phyloP scores from a whole-genome alignment of 257 asterid genomes.

The Asclepias syriaca region DNA sequence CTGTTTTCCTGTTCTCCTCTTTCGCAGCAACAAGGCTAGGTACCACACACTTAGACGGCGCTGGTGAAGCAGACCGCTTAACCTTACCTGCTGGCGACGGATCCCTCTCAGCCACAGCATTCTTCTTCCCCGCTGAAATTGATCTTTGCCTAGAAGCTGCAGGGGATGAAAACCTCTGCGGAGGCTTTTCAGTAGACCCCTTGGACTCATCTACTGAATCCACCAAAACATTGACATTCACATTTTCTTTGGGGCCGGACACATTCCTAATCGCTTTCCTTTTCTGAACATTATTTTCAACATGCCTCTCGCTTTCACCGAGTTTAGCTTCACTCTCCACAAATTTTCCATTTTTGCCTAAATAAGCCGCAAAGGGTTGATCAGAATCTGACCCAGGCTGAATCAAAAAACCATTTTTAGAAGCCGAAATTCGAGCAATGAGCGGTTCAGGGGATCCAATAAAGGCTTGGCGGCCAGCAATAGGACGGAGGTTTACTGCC shows the following conservation, averaged over 20 bases:
- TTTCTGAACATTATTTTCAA: slow-evolving; percentile 15
- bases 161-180: slow-evolving; percentile 71
- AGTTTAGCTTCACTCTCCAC: slow-evolving; percentile 31
- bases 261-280: slow-evolving; percentile 30
- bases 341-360: slow-evolving; percentile 32
- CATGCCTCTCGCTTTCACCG: background rate
- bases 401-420: slow-evolving; percentile 52
- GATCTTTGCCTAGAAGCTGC: slow-evolving; percentile 61
- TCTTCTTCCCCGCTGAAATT: slow-evolving; percentile 52
- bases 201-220: slow-evolving; percentile 10
- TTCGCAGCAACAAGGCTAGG: slow-evolving; percentile 81
- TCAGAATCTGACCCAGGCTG: slow-evolving; percentile 79
- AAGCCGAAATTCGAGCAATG: slow-evolving; percentile 43
- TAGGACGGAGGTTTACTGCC: slow-evolving; percentile 62
- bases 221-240: slow-evolving; percentile 32
- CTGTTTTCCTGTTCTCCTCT: slow-evolving; percentile 68
- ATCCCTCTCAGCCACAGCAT: slow-evolving; percentile 52
- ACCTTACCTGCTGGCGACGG: slow-evolving; percentile 75
- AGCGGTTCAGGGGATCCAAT: slow-evolving; percentile 83
- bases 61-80: slow-evolving; percentile 86
- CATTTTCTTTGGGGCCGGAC: slow-evolving; percentile 51
- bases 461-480: slow-evolving; percentile 69
- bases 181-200: slow-evolving; percentile 34
- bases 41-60: slow-evolving; percentile 77
- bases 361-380: slow-evolving; percentile 43